A percentile compares a stretch with the other conserved stretches of the same genome.
Conservation (phyloP, 1,284 basidiomycete species). For the Thelephora terrestris region DNA sequence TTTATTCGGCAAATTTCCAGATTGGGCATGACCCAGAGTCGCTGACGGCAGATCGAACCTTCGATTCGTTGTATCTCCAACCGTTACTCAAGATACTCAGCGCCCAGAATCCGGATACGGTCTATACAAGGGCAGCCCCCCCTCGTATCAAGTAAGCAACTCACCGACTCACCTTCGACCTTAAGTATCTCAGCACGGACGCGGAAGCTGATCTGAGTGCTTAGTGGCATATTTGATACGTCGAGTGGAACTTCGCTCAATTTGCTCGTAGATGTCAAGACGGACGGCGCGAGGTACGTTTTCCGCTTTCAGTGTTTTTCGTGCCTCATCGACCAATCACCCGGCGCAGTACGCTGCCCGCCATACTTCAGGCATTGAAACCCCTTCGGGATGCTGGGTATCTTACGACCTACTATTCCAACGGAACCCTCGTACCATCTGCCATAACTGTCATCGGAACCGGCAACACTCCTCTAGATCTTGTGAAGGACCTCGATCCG, state of each 20-base stretch:
- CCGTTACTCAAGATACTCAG: conserved; percentile 34
- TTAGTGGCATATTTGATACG: conserved; percentile 38
- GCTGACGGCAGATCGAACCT: conserved; percentile 23
- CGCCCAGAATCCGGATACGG: conserved; percentile 32
- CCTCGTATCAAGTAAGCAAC: conserved; percentile 7
- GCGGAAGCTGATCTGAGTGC: not conserved
- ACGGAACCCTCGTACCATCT: conserved; percentile 28
- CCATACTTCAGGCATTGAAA: conserved; percentile 34
- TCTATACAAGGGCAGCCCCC: conserved; percentile 30
- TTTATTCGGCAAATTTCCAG: conserved; percentile 16
- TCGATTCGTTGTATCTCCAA: conserved; percentile 38
- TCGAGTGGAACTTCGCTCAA: conserved; percentile 32
- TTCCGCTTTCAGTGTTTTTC: not conserved
- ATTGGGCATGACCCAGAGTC: conserved; percentile 36
- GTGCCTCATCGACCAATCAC: not conserved
- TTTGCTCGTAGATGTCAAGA: conserved; percentile 43
- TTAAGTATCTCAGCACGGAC: too few relatives aligned
- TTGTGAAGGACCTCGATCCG: conserved; percentile 32
- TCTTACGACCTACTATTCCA: conserved; percentile 33
- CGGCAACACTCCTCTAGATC: conserved; percentile 44
- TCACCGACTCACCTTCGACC: too few relatives aligned
- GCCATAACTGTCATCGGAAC: conserved; percentile 41
- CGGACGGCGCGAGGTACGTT: conserved; percentile 35
- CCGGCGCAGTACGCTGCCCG: conserved; percentile 32
- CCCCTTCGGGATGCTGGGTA: conserved; percentile 36